Conservation (phyloP, 768 basidiomycete genomes). For the Candolleomyces efflorescens region DNA sequence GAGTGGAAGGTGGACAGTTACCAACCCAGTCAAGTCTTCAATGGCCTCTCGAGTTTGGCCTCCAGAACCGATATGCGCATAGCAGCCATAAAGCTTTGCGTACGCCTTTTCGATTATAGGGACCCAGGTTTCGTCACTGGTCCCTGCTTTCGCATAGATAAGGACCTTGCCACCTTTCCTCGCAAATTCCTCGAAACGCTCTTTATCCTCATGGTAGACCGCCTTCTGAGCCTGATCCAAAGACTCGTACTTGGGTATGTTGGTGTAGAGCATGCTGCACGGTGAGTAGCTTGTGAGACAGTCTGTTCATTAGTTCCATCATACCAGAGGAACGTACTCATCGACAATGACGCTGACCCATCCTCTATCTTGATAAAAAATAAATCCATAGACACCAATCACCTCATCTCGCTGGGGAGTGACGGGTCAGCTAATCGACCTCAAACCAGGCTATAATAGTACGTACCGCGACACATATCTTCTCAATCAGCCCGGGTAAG, state of each 20-base stretch:
- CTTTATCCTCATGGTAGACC: slow-evolving; percentile 42
- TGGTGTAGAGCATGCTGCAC: slow-evolving; percentile 36
- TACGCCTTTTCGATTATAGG: slow-evolving; percentile 48
- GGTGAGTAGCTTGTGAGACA: background rate
- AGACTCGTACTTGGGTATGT: slow-evolving; percentile 41
- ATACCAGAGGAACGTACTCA: slow-evolving; percentile 33
- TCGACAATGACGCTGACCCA: slow-evolving; percentile 46
- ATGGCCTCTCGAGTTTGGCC: slow-evolving; percentile 39
- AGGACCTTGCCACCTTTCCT: slow-evolving; percentile 34
- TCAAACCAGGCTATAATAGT: background rate
- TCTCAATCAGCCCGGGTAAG: slow-evolving; percentile 37
- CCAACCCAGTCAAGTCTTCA: slow-evolving; percentile 51
- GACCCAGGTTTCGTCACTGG: slow-evolving; percentile 42
- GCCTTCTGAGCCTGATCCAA: slow-evolving; percentile 27
- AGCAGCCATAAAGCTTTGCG: slow-evolving; percentile 47
- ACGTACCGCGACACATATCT: slow-evolving; percentile 39
- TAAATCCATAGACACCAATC: slow-evolving; percentile 46
- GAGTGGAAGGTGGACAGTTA: background rate
- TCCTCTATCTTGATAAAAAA: slow-evolving; percentile 38
- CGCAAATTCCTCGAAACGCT: slow-evolving; percentile 30
- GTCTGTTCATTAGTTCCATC: too few relatives aligned
- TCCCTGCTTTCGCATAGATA: slow-evolving; percentile 35
- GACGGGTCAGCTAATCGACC: background rate
- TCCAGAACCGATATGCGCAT: slow-evolving; percentile 24
- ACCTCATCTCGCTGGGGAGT: slow-evolving; percentile 32